Percentiles rank a stretch among this genome's conserved stretches.
Evolutionary conservation across 2,329 filamentous ascomycete genomes (phyloP).

Genomic region (Orbilia oligospora): DNA sequence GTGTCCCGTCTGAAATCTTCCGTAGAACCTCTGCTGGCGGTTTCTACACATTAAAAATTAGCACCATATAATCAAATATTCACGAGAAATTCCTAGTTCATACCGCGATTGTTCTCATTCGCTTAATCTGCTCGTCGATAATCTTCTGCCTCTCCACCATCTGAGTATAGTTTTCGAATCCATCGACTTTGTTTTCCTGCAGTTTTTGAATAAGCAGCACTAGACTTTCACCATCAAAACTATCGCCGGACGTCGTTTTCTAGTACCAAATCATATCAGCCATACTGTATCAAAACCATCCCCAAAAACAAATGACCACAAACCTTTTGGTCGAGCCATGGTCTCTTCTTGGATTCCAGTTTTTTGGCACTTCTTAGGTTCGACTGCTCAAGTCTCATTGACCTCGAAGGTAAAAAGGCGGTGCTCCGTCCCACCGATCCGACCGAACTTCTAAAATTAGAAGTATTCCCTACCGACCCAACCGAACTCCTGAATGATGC

Average conservation of each 20-base stretch:
- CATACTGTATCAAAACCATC: not conserved
- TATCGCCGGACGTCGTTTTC: slow-evolving; percentile 24
- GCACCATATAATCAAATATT: not conserved
- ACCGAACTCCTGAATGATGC: slow-evolving; percentile 35
- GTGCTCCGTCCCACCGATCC: slow-evolving; percentile 3
- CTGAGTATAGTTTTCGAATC: slow-evolving; percentile 51
- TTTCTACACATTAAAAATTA: slow-evolving; percentile 32
- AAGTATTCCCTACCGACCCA: not conserved
- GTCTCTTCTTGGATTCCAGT: slow-evolving; percentile 6
- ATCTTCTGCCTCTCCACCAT: slow-evolving; percentile 49
- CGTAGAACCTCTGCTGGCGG: slow-evolving; percentile 35
- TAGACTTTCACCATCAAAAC: slow-evolving; percentile 40
- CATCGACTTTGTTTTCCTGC: slow-evolving; percentile 51
- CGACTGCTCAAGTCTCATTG: slow-evolving; percentile 28
- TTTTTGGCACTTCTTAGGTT: slow-evolving; percentile 11
- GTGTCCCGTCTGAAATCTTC: slow-evolving; percentile 30
- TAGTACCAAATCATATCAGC: slow-evolving; percentile 6
- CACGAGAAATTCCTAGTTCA: not conserved
- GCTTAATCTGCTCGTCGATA: slow-evolving; percentile 37
- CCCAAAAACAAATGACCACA: not conserved
- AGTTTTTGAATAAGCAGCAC: slow-evolving; percentile 45
- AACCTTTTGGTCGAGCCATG: slow-evolving; percentile 48
- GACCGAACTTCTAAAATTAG: slow-evolving; percentile 11
- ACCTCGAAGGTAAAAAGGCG: slow-evolving; percentile 15
- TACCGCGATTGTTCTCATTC: slow-evolving; percentile 12